These are phyloP conservation scores for Amanita inopinata DNA, from an alignment of 768 basidiomycete genomes.

Conservation along the genomic window DNA sequence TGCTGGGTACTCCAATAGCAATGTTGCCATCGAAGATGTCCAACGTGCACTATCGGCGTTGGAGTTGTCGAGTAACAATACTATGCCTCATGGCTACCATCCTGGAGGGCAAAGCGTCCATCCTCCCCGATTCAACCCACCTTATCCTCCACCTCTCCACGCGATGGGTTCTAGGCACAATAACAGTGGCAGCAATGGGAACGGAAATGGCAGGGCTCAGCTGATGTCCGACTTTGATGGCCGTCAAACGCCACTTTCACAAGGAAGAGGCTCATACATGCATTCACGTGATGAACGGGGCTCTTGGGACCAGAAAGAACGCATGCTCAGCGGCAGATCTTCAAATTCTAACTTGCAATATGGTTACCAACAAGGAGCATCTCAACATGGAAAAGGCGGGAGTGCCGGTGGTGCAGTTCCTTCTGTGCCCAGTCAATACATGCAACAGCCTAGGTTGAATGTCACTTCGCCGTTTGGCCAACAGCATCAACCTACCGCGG, in stretches of 20 bases:
- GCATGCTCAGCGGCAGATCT: conserved; percentile 39
- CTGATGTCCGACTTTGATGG: conserved; percentile 57
- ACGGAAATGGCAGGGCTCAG: conserved; percentile 33
- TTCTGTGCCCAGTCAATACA: conserved; percentile 62
- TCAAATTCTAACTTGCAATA: conserved; percentile 68
- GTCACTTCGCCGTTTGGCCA: conserved; percentile 25
- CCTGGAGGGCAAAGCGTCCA: conserved; percentile 42
- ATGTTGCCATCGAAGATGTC: conserved; percentile 58
- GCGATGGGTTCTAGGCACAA: conserved; percentile 29
- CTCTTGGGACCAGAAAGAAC: conserved; percentile 63
- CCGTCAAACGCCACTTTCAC: conserved; percentile 47
- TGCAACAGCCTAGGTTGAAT: conserved; percentile 38
- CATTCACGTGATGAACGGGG: conserved; percentile 12
- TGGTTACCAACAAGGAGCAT: conserved; percentile 40
- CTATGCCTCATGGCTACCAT: conserved; percentile 24
- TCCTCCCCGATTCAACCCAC: conserved; percentile 62
- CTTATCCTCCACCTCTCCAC: conserved; percentile 38
- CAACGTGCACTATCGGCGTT: conserved; percentile 63
- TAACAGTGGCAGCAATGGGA: conserved; percentile 25
- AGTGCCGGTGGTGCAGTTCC: conserved; percentile 54
- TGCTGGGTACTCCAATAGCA: conserved; percentile 20
- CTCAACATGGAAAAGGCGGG: conserved; percentile 23
- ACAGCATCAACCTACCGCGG: conserved; percentile 17
- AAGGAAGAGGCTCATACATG: conserved; percentile 33
- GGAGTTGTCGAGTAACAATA: conserved; percentile 40